Conservation (phyloP, 2,329 filamentous ascomycete species). For the Nigrospora oryzae region DNA sequence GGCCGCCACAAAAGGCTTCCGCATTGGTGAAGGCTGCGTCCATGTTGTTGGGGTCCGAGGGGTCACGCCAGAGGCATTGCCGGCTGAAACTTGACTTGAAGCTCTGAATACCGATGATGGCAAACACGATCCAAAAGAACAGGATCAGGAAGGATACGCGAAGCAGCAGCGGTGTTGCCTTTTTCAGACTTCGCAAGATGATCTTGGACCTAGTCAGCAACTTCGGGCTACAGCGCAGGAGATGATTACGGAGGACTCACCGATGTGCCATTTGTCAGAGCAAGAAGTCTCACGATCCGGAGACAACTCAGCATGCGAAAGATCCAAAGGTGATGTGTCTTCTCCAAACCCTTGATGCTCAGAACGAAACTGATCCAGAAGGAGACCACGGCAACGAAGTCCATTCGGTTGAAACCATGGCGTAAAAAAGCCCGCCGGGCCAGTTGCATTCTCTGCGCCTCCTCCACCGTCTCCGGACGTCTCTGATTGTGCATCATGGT, state of each 20-base stretch:
- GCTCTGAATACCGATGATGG: conserved; percentile 92
- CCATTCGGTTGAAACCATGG: conserved; percentile 91
- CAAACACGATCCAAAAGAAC: conserved; percentile 97
- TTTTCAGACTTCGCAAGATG: conserved; percentile 90
- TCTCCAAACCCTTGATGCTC: conserved; percentile 61
- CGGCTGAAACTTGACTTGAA: conserved; percentile 80
- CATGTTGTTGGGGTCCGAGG: conserved; percentile 44
- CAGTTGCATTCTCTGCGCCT: conserved; percentile 77
- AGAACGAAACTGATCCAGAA: conserved; percentile 89
- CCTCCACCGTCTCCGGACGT: conserved; percentile 54
- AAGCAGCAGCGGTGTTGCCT: conserved; percentile 82
- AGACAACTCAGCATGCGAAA: conserved; percentile 97
- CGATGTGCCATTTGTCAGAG: conserved; percentile 86
- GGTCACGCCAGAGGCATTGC: conserved; percentile 71
- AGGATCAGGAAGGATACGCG: conserved; percentile 90
- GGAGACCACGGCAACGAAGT: conserved; percentile 88
- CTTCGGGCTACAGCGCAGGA: conserved; percentile 4
- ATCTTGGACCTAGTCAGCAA: conserved; percentile 43
- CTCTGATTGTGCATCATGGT: conserved; percentile 62
- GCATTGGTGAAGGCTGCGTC: conserved; percentile 51
- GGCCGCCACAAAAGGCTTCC: conserved; percentile 80
- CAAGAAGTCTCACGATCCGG: conserved; percentile 82
- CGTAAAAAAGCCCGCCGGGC: conserved; percentile 87
- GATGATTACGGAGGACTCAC: conserved; percentile 36
- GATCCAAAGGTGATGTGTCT: conserved; percentile 65